phyloP scores from a whole-genome alignment of 2,329 filamentous ascomycete genomes.

The Alternaria gansuensis region DNA sequence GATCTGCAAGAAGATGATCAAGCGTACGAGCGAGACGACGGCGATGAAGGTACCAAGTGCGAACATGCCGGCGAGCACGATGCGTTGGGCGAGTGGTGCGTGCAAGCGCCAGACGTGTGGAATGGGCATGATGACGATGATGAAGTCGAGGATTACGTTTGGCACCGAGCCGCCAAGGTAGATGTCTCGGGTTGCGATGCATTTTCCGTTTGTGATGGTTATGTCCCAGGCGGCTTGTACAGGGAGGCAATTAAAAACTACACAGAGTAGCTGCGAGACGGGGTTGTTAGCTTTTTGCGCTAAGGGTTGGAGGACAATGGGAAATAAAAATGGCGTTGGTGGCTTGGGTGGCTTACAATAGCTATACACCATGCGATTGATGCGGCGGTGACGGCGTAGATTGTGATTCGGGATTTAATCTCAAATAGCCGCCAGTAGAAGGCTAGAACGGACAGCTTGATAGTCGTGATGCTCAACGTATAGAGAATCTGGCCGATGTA shows the following conservation, averaged over 20 bases:
- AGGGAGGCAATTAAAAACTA: slow-evolving; percentile 35
- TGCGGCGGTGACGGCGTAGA: slow-evolving; percentile 22
- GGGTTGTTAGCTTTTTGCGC: background rate
- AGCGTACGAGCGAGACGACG: slow-evolving; percentile 35
- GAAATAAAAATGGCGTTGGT: background rate
- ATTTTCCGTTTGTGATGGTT: slow-evolving; percentile 30
- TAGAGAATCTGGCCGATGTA: slow-evolving; percentile 36
- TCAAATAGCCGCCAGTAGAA: slow-evolving; percentile 42
- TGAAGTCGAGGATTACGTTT: slow-evolving; percentile 36
- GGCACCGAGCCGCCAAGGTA: slow-evolving; percentile 38
- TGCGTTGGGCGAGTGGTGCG: slow-evolving; percentile 32
- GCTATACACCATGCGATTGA: slow-evolving; percentile 32
- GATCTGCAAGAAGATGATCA: slow-evolving; percentile 37
- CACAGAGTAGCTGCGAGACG: slow-evolving; percentile 23
- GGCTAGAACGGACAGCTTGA: slow-evolving; percentile 38
- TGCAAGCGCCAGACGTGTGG: slow-evolving; percentile 40
- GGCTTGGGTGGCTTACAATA: slow-evolving; percentile 19
- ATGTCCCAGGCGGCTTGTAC: slow-evolving; percentile 35
- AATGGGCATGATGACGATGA: slow-evolving; percentile 37
- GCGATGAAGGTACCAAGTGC: slow-evolving; percentile 37
- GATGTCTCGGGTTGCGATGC: slow-evolving; percentile 29
- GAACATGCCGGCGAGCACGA: slow-evolving; percentile 38
- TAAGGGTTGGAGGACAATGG: too few relatives aligned
- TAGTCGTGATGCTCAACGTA: slow-evolving; percentile 23
- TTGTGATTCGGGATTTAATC: slow-evolving; percentile 25